phyloP scores from a whole-genome alignment of 2,329 filamentous ascomycete species.

The Phaeosphaeriaceae sp. region DNA sequence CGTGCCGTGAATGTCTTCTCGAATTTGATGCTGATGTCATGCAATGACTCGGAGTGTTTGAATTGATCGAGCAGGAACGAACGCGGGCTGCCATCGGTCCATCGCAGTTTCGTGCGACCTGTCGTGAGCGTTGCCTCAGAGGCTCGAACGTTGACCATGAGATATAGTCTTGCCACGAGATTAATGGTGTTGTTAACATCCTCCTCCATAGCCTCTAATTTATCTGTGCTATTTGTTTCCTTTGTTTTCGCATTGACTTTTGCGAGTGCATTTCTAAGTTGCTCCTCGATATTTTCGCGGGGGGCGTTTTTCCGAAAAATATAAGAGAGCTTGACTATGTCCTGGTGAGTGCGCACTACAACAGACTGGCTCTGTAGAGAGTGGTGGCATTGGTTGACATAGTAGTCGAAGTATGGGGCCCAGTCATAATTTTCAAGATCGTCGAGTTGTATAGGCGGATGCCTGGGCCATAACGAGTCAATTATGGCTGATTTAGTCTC shows the following conservation, averaged over 20 bases:
- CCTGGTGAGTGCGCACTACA: constrained; percentile 21
- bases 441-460: no score
- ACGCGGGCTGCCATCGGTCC: constrained; percentile 1
- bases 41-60: constrained; percentile 3
- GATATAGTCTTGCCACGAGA: constrained; percentile 15
- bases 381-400: constrained; percentile 20
- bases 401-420: constrained; percentile 19
- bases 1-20: constrained; percentile 21
- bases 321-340: constrained; percentile 21
- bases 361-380: constrained; percentile 17
- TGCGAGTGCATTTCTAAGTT: constrained; percentile 8
- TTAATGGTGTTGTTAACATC: constrained; percentile 19
- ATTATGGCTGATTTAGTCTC: no score
- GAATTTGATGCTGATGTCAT: constrained; percentile 5
- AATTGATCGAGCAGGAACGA: background rate
- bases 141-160: constrained; percentile 21
- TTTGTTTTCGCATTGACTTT: constrained; percentile 9
- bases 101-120: constrained; percentile 5
- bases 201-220: constrained; percentile 1
- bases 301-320: constrained; percentile 7
- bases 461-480: no score
- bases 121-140: constrained; percentile 10
- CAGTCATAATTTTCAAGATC: background rate
- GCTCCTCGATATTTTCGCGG: constrained; percentile 8
- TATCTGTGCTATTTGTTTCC: no score